Evolutionary conservation across 331 rosid genomes (phyloP).

Genomic region (Erythrophleum ivorense): DNA sequence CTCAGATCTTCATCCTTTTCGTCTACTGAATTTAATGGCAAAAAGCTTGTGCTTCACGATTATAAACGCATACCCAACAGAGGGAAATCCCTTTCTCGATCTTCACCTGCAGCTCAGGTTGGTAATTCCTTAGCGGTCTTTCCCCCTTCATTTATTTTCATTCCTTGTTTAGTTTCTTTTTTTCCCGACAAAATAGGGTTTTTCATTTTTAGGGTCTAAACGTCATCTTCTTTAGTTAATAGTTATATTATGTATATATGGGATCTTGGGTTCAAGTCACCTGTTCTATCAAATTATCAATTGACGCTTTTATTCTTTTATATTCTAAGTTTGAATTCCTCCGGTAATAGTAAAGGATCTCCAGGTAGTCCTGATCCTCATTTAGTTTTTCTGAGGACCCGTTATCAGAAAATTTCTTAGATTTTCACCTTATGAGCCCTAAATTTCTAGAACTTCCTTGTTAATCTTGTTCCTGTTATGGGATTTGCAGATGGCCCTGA

Average conservation of each 20-base stretch:
- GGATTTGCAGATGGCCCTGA: slow-evolving; percentile 47
- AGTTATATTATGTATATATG: background rate
- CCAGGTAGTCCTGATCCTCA: background rate
- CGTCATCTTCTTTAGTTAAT: background rate
- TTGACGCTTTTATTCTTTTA: background rate
- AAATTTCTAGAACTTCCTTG: slow-evolving; percentile 2
- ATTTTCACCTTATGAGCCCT: background rate
- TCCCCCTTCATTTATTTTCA: background rate
- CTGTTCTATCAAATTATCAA: background rate
- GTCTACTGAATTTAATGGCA: slow-evolving; percentile 39
- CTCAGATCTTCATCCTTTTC: slow-evolving; percentile 1
- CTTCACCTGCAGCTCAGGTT: slow-evolving; percentile 46
- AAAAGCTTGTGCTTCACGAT: slow-evolving; percentile 28
- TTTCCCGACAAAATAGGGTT: background rate
- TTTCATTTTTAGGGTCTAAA: background rate
- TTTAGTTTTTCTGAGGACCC: background rate
- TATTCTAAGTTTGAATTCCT: background rate
- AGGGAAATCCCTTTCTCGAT: slow-evolving; percentile 25
- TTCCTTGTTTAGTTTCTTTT: background rate
- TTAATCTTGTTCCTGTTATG: background rate
- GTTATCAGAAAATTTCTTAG: background rate
- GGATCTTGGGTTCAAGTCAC: background rate
- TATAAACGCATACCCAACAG: slow-evolving; percentile 2
- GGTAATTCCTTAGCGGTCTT: background rate
- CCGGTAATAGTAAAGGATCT: background rate